phyloP scores from a whole-genome alignment of 83 land plant genomes.

The Picea mariana region DNA sequence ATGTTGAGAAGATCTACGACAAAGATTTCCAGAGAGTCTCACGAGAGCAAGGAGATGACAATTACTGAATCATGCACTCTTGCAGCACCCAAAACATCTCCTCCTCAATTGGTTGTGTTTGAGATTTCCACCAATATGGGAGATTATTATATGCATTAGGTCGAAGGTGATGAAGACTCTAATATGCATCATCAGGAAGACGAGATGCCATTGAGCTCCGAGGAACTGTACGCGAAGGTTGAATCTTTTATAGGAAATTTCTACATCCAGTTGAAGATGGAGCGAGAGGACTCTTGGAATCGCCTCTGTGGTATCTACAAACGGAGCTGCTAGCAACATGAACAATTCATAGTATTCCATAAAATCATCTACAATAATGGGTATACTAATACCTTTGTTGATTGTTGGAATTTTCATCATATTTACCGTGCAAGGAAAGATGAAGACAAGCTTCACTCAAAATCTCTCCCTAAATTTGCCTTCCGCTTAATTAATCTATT shows the following conservation, averaged over 20 bases:
- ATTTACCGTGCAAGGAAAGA: too few species aligned
- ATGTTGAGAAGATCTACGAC: not conserved
- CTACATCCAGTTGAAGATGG: conserved; percentile 63
- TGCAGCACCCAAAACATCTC: not conserved
- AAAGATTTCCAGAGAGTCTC: not conserved
- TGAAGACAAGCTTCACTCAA: too few species aligned
- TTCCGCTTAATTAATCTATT: too few species aligned
- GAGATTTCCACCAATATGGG: conserved; percentile 34
- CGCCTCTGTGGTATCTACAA: conserved; percentile 16
- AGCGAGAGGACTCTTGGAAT: conserved; percentile 60
- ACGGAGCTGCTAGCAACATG: not conserved
- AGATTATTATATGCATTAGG: not conserved
- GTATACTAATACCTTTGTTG: too few species aligned
- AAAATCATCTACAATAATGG: too few species aligned
- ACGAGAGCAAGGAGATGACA: too few species aligned
- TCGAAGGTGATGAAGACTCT: conserved; percentile 18
- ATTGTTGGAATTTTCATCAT: too few species aligned
- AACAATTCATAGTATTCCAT: too few species aligned
- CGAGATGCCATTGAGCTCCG: conserved; percentile 23
- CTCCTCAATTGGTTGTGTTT: conserved; percentile 24
- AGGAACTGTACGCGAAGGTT: conserved; percentile 47
- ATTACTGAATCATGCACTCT: not conserved
- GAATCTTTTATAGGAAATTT: conserved; percentile 65
- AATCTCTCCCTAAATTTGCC: too few species aligned
- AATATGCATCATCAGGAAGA: not conserved